Percentiles rank a stretch among this genome's conserved stretches.
Evolutionary conservation across 2,329 filamentous ascomycete genomes (phyloP).

Genomic region (Cryphonectria nitschkei): DNA sequence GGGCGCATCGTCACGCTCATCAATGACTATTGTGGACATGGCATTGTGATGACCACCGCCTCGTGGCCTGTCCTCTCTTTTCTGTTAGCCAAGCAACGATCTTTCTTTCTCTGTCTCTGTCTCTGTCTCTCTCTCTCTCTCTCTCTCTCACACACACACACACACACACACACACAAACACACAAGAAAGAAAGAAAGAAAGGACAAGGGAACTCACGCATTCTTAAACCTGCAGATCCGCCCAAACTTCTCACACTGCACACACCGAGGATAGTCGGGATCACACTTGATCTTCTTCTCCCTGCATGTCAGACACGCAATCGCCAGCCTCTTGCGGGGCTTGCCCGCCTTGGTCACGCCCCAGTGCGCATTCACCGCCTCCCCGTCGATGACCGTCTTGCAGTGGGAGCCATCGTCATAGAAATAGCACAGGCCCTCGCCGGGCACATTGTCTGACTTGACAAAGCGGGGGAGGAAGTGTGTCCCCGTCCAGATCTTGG

Average conservation of each 20-base stretch:
- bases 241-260: constrained; percentile 91
- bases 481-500: constrained; percentile 71
- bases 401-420: constrained; percentile 85
- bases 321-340: constrained; percentile 85
- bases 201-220: constrained; percentile 69
- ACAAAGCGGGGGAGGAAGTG: constrained; percentile 70
- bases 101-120: too few relatives aligned
- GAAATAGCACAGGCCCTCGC: constrained; percentile 81
- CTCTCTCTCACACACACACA: neutral
- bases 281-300: constrained; percentile 99
- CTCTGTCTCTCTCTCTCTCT: neutral
- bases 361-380: constrained; percentile 88
- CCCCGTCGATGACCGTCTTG: constrained; percentile 82
- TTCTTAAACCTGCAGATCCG: constrained; percentile 83
- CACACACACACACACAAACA: too few relatives aligned
- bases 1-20: constrained; percentile 50
- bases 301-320: constrained; percentile 89
- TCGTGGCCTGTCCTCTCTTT: constrained; percentile 49
- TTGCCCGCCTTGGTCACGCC: constrained; percentile 93
- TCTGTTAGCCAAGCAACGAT: neutral
- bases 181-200: neutral
- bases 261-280: constrained; percentile 82
- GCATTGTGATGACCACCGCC: constrained; percentile 56
- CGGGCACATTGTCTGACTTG: constrained; percentile 67
- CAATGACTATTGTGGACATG: constrained; percentile 56